Evolutionary conservation across 306 rosid species (phyloP), one percentile per base, ranked within the genome.

Genomic region (Crataegus laevigata): DNA sequence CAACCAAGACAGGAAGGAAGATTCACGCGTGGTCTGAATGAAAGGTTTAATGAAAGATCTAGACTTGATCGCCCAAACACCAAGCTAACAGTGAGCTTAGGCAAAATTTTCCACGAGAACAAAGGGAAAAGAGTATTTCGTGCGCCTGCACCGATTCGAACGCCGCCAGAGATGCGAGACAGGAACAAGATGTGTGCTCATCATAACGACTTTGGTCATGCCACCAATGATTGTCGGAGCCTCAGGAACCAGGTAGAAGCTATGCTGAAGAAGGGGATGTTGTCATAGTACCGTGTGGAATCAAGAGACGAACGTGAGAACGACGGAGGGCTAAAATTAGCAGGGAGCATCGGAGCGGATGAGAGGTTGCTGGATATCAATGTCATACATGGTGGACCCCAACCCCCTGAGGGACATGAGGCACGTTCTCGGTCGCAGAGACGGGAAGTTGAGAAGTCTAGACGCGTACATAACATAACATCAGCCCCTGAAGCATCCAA

Each of bases 261-360:
- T 3, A 52, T 52, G 24, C 3, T 52, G 8, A 52, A 7, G 19
- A 52, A 52, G 0, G 3, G 59, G 11, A 52, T 52, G 59, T 3
- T 52, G 5, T 52, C 11, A 17, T 24, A 19, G 1, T 52, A 52
- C 8, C 11, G 11, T 0, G 9, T 1, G 3, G 0, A 19, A 19
- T 2, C 11, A 0, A 6, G 8, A 19, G 19, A 18, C 3, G 21
- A 52, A 52, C n/a, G 0, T 0, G 6, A 52, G 19, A 8, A 9
- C 0, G 19, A 18, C 0, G 2, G 3, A 1, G 1, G 11, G 1
- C 6, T 3, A 6, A 7, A 7, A 0, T 0, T 52, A 7, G 19
- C 59, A 2, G 8, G 10, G 3, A 52, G 19, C 59, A 52, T 19
- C 24, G 4, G 1, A 0, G 7, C 1, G 8, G 24, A 19, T 17